Percentiles rank a stretch among this genome's conserved stretches.
phyloP scores from a whole-genome alignment of 2,329 filamentous ascomycete genomes.

The Colletotrichum karsti region DNA sequence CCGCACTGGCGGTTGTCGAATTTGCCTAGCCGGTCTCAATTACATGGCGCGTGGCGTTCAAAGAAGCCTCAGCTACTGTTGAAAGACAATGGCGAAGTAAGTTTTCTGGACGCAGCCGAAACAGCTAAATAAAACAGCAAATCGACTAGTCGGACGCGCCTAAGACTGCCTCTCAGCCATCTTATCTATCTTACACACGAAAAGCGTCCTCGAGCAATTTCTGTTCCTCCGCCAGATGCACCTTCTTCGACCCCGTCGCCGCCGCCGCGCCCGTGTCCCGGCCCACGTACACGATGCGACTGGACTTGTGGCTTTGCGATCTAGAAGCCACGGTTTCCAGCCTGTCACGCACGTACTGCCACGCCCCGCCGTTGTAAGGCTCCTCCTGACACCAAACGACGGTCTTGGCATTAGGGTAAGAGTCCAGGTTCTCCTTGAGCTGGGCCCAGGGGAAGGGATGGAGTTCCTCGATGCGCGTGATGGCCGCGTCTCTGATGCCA shows the following conservation, averaged over 20 bases:
- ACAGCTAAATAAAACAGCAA: no score
- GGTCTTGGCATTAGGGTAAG: slow-evolving; percentile 30
- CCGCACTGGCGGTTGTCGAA: no score
- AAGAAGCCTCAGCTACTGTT: no score
- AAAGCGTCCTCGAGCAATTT: background rate
- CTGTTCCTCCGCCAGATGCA: slow-evolving; percentile 2
- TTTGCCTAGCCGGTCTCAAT: no score
- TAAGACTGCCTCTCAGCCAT: no score
- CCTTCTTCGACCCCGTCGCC: slow-evolving; percentile 7
- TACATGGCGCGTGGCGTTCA: no score
- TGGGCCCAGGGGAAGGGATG: slow-evolving; percentile 36
- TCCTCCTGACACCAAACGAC: slow-evolving; percentile 37
- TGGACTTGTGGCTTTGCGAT: background rate
- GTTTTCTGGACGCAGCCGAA: no score
- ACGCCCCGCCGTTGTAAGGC: slow-evolving; percentile 35
- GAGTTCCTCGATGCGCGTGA: slow-evolving; percentile 35
- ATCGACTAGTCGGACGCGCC: no score
- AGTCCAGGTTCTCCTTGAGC: slow-evolving; percentile 31
- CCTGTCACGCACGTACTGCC: slow-evolving; percentile 34
- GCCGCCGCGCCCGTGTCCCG: background rate
- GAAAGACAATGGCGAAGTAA: no score
- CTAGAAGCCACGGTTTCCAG: slow-evolving; percentile 26
- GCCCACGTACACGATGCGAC: background rate
- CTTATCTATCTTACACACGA: no score
- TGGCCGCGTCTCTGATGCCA: slow-evolving; percentile 26